A percentile compares a stretch with the other conserved stretches of the same genome.
Conservation (phyloP, 140 eudicot species). For the Stevia rebaudiana region DNA sequence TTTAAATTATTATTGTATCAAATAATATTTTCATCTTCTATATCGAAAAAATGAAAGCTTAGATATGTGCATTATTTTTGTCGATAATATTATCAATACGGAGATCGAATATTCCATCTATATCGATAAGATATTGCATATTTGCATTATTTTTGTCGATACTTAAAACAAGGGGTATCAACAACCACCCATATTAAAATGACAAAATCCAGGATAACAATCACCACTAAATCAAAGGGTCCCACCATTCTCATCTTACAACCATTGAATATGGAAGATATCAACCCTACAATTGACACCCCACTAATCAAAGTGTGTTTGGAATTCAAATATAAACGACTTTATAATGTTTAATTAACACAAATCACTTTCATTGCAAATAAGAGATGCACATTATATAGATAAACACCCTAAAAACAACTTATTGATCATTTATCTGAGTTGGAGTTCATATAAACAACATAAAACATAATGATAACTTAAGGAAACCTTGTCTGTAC, state of each 20-base stretch:
- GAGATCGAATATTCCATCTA: background rate
- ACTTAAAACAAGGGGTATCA: constrained; percentile 14
- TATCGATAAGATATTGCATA: background rate
- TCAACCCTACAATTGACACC: constrained; percentile 4
- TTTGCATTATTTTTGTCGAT: background rate
- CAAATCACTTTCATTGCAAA: too few relatives aligned
- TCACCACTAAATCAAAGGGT: constrained; percentile 30
- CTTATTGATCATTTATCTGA: background rate
- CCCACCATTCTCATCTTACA: constrained; percentile 27
- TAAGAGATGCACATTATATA: background rate
- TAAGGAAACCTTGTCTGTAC: constrained; percentile 48
- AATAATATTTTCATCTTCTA: background rate
- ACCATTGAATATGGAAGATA: constrained; percentile 26
- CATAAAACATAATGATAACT: constrained; percentile 26
- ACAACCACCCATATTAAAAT: constrained; percentile 25
- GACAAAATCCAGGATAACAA: constrained; percentile 21
- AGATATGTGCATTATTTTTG: too few relatives aligned
- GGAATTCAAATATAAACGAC: background rate
- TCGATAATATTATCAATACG: background rate
- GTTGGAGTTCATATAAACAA: constrained; percentile 20
- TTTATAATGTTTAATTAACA: background rate
- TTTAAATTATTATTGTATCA: background rate
- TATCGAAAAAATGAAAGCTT: background rate
- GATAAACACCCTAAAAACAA: constrained; percentile 6
- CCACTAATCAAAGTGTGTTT: constrained; percentile 1